Percentiles rank a stretch among this genome's conserved stretches.
phyloP scores from a whole-genome alignment of 73 alveolate species.

The Uronychia binucleata region DNA sequence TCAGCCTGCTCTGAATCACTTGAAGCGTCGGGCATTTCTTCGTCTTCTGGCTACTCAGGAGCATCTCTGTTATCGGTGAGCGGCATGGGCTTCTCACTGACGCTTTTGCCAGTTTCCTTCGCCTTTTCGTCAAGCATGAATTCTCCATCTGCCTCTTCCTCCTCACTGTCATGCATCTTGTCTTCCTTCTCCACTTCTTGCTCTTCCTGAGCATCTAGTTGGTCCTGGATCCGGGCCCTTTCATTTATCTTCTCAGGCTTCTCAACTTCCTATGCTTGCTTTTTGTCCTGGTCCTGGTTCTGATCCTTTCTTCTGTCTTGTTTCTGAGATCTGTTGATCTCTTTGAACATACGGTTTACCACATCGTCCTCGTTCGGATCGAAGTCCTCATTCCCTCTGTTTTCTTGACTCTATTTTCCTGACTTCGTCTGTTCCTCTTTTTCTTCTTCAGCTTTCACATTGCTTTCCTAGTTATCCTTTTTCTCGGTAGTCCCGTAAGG shows the following conservation, averaged over 20 bases:
- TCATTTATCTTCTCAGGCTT: slow-evolving; percentile 45
- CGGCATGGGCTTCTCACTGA: slow-evolving; percentile 22
- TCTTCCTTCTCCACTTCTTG: slow-evolving; percentile 51
- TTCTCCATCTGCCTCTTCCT: slow-evolving; percentile 41
- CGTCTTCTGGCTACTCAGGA: slow-evolving; percentile 49
- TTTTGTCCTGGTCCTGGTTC: slow-evolving; percentile 49
- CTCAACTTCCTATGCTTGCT: slow-evolving; percentile 60
- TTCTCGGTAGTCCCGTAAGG: neutral
- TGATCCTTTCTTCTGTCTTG: slow-evolving; percentile 29
- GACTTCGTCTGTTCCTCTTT: neutral
- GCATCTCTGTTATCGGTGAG: too few relatives aligned
- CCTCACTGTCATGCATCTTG: slow-evolving; percentile 17
- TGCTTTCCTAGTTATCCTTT: too few relatives aligned
- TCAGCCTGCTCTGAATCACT: slow-evolving; percentile 48
- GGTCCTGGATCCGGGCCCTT: slow-evolving; percentile 44
- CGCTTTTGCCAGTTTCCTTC: slow-evolving; percentile 11
- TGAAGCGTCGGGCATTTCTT: slow-evolving; percentile 31
- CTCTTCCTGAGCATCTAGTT: slow-evolving; percentile 41
- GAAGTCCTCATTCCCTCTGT: slow-evolving; percentile 11
- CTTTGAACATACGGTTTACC: slow-evolving; percentile 8
- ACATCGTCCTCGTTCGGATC: slow-evolving; percentile 14
- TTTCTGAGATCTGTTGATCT: slow-evolving; percentile 43
- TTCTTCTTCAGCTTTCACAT: slow-evolving; percentile 37
- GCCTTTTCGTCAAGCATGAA: slow-evolving; percentile 44
- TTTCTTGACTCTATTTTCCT: slow-evolving; percentile 26